Percentiles rank a stretch among this genome's conserved stretches.
phyloP scores from a whole-genome alignment of 2,329 filamentous ascomycete species.

The Colletotrichum eleusines region DNA sequence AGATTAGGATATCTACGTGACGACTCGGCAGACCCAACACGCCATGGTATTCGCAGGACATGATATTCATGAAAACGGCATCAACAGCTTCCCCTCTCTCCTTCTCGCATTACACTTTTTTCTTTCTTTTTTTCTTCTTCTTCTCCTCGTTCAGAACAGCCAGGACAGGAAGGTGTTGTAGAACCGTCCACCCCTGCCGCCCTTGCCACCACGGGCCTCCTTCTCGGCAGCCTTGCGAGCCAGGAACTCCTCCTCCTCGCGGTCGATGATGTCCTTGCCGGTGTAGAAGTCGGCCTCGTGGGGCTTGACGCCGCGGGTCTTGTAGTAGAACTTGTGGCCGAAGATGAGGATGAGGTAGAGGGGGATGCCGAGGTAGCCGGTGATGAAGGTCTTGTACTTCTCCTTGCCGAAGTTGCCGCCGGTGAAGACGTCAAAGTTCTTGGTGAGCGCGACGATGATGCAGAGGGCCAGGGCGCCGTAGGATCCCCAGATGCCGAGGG shows the following conservation, averaged over 20 bases:
- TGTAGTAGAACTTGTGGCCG: constrained; percentile 72
- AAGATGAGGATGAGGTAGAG: constrained; percentile 77
- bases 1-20: constrained; percentile 34
- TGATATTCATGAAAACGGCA: constrained; percentile 37
- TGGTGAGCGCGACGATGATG: constrained; percentile 80
- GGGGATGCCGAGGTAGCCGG: constrained; percentile 81
- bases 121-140: not conserved
- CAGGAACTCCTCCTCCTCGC: constrained; percentile 78
- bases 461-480: constrained; percentile 77
- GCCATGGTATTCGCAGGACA: constrained; percentile 40
- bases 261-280: constrained; percentile 79
- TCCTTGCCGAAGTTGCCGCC: constrained; percentile 58
- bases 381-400: constrained; percentile 79
- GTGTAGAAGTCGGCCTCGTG: constrained; percentile 76
- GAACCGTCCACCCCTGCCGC: constrained; percentile 46
- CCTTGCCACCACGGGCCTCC: constrained; percentile 44
- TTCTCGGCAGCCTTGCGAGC: constrained; percentile 60
- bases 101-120: too few relatives aligned
- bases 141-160: constrained; percentile 40
- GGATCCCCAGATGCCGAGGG: constrained; percentile 78
- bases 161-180: constrained; percentile 45
- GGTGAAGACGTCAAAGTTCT: constrained; percentile 83
- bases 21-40: constrained; percentile 35
- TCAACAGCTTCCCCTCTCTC: not conserved
- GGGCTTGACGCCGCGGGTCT: constrained; percentile 66